phyloP scores from a whole-genome alignment of 257 asterid species.

The Solanum peruvianum region DNA sequence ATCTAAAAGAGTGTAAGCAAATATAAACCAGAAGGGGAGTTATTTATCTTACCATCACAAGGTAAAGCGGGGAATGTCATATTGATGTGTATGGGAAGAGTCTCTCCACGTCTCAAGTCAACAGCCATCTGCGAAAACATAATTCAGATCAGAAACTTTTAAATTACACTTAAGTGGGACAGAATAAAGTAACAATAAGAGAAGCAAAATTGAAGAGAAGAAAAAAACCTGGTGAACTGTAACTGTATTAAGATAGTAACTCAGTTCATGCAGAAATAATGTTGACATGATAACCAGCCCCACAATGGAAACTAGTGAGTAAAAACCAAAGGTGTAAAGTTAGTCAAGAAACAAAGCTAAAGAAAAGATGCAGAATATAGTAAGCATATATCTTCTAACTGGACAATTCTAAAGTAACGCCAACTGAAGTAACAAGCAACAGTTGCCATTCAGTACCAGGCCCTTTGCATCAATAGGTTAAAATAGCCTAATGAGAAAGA shows the following conservation, averaged over 20 bases:
- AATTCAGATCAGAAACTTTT: not conserved
- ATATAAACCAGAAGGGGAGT: not conserved
- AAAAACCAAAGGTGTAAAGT: conserved; percentile 4
- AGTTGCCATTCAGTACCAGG: not conserved
- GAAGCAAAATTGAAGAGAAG: not conserved
- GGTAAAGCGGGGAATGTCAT: conserved; percentile 96
- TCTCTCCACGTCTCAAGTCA: conserved; percentile 91
- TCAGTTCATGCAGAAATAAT: conserved; percentile 80
- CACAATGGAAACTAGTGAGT: conserved; percentile 56
- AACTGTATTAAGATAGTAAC: conserved; percentile 71
- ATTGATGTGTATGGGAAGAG: conserved; percentile 92
- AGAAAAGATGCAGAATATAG: not conserved
- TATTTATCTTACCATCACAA: conserved; percentile 70
- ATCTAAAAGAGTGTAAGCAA: not conserved
- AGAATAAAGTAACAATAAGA: not conserved
- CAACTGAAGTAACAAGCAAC: not conserved
- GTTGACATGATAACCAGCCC: conserved; percentile 88
- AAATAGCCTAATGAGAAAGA: not conserved
- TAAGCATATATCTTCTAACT: not conserved
- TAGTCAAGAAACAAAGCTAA: conserved; percentile 8
- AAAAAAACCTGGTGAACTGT: conserved; percentile 78
- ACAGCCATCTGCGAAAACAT: conserved; percentile 72
- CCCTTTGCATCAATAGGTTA: not conserved
- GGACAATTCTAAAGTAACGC: not conserved
- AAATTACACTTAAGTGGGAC: not conserved